These are phyloP conservation scores for Schoenoplectus triqueter DNA, from an alignment of 202 grass and related monocot genomes.

Conservation along the genomic window DNA sequence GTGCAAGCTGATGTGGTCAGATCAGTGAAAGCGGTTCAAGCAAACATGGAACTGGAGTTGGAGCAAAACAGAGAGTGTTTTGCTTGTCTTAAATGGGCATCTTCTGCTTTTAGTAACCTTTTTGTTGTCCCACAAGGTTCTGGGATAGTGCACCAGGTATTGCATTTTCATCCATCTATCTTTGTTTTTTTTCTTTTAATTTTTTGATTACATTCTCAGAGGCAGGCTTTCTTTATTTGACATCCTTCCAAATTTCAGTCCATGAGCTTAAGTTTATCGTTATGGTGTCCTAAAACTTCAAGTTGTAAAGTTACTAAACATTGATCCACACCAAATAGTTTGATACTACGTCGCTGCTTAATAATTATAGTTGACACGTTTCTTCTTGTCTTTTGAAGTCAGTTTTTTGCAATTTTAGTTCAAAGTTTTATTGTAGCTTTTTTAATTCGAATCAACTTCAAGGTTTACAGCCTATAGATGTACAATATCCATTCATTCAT, in stretches of 20 bases:
- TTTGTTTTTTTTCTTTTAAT: too few relatives aligned
- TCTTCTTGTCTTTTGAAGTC: not conserved
- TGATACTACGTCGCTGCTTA: not conserved
- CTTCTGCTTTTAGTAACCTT: constrained; percentile 61
- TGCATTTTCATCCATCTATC: constrained; percentile 9
- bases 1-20: constrained; percentile 58
- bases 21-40: constrained; percentile 44
- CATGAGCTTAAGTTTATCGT: not conserved
- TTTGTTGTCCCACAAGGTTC: constrained; percentile 59
- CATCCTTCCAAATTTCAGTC: not conserved
- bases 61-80: constrained; percentile 56
- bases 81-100: constrained; percentile 58
- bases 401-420: not conserved
- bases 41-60: constrained; percentile 63
- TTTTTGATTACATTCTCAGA: not conserved
- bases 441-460: not conserved
- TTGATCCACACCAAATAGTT: not conserved
- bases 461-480: not conserved
- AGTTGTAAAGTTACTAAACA: not conserved
- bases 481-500: too few relatives aligned
- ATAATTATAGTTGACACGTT: not conserved
- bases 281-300: not conserved
- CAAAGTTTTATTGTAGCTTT: not conserved
- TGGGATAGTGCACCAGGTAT: constrained; percentile 65
- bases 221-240: not conserved